Conservation (phyloP, 139 green algal genomes). For the Mesotaenium endlicherianum region DNA sequence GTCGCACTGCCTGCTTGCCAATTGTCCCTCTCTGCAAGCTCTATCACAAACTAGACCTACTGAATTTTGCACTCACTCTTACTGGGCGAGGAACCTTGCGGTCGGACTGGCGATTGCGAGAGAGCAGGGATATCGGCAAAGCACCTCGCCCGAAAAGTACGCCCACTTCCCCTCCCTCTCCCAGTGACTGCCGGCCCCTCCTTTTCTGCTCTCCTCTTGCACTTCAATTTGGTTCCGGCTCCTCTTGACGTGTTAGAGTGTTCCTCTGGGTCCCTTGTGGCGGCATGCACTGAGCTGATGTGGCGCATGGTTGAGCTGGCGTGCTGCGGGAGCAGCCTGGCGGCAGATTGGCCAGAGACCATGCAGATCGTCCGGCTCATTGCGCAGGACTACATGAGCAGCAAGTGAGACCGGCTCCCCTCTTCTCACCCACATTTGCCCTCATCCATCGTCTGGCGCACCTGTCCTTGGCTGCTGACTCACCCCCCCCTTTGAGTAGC, state of each 20-base stretch:
- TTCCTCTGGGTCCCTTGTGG: background rate
- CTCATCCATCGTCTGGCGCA: background rate
- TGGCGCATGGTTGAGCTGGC: slow-evolving; percentile 4
- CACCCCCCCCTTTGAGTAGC: too few species aligned
- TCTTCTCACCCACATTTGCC: background rate
- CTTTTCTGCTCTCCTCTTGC: background rate
- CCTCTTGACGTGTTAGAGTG: background rate
- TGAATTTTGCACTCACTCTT: too few species aligned
- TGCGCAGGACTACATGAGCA: slow-evolving; percentile 33
- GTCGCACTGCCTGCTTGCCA: too few species aligned
- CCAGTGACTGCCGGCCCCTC: background rate
- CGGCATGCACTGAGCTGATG: background rate
- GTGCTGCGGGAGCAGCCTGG: slow-evolving; percentile 34
- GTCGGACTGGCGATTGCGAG: too few species aligned
- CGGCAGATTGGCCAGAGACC: slow-evolving; percentile 20
- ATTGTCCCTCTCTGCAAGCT: too few species aligned
- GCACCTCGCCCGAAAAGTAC: slow-evolving; percentile 3
- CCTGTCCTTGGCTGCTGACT: too few species aligned
- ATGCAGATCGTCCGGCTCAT: slow-evolving; percentile 42
- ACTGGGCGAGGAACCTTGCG: too few species aligned
- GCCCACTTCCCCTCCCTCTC: background rate
- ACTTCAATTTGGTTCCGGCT: background rate
- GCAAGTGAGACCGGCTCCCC: background rate
- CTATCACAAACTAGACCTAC: too few species aligned
- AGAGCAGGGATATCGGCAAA: slow-evolving; percentile 19